Conservation (phyloP, 2,329 filamentous ascomycete genomes). For the Monilinia vaccinii-corymbosi region DNA sequence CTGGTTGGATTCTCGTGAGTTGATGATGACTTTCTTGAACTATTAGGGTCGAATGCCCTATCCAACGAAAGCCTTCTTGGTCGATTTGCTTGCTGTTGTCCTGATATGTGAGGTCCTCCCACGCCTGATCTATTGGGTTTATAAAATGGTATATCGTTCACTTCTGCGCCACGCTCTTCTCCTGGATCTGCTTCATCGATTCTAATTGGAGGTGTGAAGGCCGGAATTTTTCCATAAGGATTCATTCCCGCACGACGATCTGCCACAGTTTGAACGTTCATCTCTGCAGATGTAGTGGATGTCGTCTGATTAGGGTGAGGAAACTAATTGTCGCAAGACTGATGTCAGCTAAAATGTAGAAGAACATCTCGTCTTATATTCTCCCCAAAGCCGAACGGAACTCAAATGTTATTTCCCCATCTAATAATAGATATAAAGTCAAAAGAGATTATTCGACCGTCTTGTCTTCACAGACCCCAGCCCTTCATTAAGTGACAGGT, state of each 20-base stretch:
- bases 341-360: background rate
- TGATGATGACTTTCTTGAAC: background rate
- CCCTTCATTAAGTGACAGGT: background rate
- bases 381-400: background rate
- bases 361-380: background rate
- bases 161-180: constrained; percentile 18
- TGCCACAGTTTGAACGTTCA: constrained; percentile 5
- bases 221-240: background rate
- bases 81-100: background rate
- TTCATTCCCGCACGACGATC: constrained; percentile 4
- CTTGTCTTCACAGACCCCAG: background rate
- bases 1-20: background rate
- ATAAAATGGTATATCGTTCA: constrained; percentile 21
- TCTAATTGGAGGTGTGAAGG: constrained; percentile 4
- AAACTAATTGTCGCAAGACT: constrained; percentile 1
- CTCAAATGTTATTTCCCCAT: background rate
- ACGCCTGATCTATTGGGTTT: background rate
- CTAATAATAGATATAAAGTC: background rate
- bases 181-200: constrained; percentile 5
- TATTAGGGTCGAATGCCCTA: background rate
- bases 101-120: background rate
- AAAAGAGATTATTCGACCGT: background rate
- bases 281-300: background rate
- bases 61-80: background rate
- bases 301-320: constrained; percentile 5